These are phyloP conservation scores for Microcyclospora pomicola DNA, from an alignment of 2,329 filamentous ascomycete species.

Conservation along the genomic window DNA sequence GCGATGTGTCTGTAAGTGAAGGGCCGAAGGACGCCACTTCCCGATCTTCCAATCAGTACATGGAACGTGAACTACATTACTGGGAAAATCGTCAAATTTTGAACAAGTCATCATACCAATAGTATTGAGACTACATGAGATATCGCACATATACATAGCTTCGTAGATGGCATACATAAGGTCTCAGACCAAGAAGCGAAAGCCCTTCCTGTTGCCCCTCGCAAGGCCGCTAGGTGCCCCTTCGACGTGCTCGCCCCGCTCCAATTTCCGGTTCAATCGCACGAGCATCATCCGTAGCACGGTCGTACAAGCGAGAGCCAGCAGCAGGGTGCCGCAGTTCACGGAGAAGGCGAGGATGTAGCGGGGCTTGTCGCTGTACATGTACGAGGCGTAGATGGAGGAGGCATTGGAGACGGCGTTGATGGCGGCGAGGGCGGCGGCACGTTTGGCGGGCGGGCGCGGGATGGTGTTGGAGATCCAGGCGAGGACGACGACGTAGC, in stretches of 20 bases:
- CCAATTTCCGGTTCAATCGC: constrained; percentile 55
- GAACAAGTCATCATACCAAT: no score
- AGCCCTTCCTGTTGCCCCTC: constrained; percentile 44
- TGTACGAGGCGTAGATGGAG: constrained; percentile 40
- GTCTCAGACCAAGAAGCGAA: constrained; percentile 42
- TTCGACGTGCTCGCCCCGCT: constrained; percentile 44
- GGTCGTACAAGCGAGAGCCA: constrained; percentile 51
- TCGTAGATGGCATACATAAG: no score
- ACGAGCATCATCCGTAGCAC: constrained; percentile 49
- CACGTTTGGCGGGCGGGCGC: constrained; percentile 41
- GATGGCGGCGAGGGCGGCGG: constrained; percentile 41
- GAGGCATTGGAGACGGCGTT: constrained; percentile 41
- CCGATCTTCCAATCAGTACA: no score
- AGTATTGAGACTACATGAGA: no score
- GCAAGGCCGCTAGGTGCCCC: constrained; percentile 37
- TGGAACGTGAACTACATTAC: no score
- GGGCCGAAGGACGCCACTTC: no score
- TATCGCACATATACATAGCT: no score
- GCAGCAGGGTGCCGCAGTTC: constrained; percentile 50
- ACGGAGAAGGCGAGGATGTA: constrained; percentile 46
- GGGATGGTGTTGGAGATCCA: constrained; percentile 40
- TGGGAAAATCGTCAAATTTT: no score
- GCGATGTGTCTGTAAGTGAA: no score
- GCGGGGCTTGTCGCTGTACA: constrained; percentile 26
- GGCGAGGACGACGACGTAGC: constrained; percentile 47